Evolutionary conservation across 2,329 filamentous ascomycete species (phyloP), one percentile per base, ranked within the genome.

Genomic region (Penicillium sclerotigenum): DNA sequence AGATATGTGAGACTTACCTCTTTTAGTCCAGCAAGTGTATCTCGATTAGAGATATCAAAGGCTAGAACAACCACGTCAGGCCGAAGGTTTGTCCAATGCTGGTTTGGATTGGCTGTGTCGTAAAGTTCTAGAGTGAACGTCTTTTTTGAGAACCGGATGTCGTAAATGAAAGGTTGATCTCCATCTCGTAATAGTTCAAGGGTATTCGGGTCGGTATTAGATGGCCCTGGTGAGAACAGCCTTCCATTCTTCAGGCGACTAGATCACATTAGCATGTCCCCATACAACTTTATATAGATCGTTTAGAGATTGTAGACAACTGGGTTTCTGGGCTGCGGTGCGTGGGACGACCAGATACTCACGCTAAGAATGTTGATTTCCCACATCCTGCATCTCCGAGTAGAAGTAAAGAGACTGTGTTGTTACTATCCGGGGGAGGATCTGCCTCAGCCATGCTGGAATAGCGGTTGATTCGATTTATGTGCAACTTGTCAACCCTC

Each of bases 341-440:
- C 5, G 7, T 28, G 18, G 18, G 28, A n/a, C 2, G 3, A n/a
- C 10, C 18, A 11, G 22, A 5, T 34, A 80, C 82, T 69, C 75
- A 85, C 81, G 83, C 83, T 59, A 87, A 71, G 59, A 87, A 86
- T 10, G 82, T 84, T 48, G 83, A 83, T 71, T 86, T 87, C 55
- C 84, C 84, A 43, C 84, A 82, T 48, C 80, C 82, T 36, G 78
- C 66, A 56, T 86, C 83, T 50, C 84, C 84, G 2, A 87, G 74
- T 16, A 87, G 73, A 7, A 87, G 75, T 47, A 87, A 59, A 5
- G 68, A 73, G 26, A 74, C 70, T 18, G 66, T 65, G 37, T 50
- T 51, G 14, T 65, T 57, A 22, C 22, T 42, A 3, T 62, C 60
- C 9, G n/a, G 24, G 10, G 8, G 22, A 20, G 3, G 8, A 31